phyloP scores from a whole-genome alignment of 108 stramenopile genomes.

The Nitzschia inconspicua region DNA sequence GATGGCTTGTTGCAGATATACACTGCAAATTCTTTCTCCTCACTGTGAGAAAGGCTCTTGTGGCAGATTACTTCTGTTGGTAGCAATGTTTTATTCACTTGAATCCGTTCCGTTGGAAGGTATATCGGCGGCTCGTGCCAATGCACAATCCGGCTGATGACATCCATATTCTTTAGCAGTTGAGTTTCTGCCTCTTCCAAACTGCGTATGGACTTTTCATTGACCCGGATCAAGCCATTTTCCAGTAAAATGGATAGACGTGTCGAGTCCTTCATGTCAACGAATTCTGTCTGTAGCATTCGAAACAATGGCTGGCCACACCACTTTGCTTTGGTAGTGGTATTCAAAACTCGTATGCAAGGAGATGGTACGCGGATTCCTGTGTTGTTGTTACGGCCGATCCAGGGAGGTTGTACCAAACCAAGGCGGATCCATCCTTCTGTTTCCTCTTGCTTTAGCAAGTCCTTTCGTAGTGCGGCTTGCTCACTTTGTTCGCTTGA shows the following conservation, averaged over 20 bases:
- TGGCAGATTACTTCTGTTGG: constrained; percentile 18
- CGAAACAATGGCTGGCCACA: constrained; percentile 48
- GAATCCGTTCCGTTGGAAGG: constrained; percentile 40
- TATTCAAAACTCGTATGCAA: constrained; percentile 43
- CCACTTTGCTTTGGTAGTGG: constrained; percentile 74
- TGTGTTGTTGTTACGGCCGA: constrained; percentile 27
- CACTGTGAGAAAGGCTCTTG: neutral
- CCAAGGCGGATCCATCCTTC: constrained; percentile 41
- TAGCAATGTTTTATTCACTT: constrained; percentile 45
- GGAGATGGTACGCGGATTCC: constrained; percentile 63
- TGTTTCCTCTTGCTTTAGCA: constrained; percentile 37
- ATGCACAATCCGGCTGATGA: constrained; percentile 56
- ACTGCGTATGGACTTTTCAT: constrained; percentile 33
- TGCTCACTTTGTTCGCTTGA: constrained; percentile 4
- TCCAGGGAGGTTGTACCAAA: constrained; percentile 35
- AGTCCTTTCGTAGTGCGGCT: constrained; percentile 24
- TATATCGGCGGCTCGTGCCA: constrained; percentile 83
- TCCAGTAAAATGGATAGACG: constrained; percentile 30
- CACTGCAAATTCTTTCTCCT: constrained; percentile 8
- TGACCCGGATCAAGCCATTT: constrained; percentile 56
- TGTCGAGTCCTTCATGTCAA: constrained; percentile 24
- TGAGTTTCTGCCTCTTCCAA: constrained; percentile 17
- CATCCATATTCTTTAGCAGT: constrained; percentile 67
- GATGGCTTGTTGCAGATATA: constrained; percentile 76
- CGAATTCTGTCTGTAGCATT: constrained; percentile 60